phyloP scores from a whole-genome alignment of 1,284 basidiomycete species.

The Malassezia dermatis region DNA sequence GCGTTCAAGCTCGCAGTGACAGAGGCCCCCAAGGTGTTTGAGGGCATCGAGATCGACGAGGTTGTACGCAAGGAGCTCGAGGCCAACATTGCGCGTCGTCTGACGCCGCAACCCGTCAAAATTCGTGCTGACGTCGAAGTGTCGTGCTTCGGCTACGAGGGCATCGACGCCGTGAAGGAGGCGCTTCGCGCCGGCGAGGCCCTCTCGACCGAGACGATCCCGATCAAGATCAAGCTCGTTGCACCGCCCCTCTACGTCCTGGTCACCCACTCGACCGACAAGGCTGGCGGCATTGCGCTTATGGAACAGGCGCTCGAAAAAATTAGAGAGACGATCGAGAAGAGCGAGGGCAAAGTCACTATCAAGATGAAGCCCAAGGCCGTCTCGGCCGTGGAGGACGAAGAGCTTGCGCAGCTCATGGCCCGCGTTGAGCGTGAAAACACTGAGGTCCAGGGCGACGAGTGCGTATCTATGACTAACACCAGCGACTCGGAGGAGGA shows the following conservation, averaged over 20 bases:
- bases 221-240: slow-evolving; percentile 93
- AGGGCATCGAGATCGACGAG: slow-evolving; percentile 56
- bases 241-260: slow-evolving; percentile 93
- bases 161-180: slow-evolving; percentile 94
- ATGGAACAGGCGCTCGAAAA: slow-evolving; percentile 85
- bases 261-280: slow-evolving; percentile 91
- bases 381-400: slow-evolving; percentile 45
- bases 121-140: slow-evolving; percentile 94
- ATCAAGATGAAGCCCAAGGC: slow-evolving; percentile 79
- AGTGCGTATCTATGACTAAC: slow-evolving; percentile 13
- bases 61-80: slow-evolving; percentile 63
- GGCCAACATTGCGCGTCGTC: slow-evolving; percentile 78
- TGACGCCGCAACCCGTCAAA: slow-evolving; percentile 98
- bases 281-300: slow-evolving; percentile 81
- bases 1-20: slow-evolving; percentile 92
- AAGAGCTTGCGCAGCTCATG: slow-evolving; percentile 48
- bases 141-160: slow-evolving; percentile 89
- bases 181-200: slow-evolving; percentile 78
- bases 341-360: slow-evolving; percentile 62
- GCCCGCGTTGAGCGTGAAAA: slow-evolving; percentile 47
- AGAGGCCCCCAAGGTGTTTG: slow-evolving; percentile 80
- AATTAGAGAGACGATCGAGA: slow-evolving; percentile 76
- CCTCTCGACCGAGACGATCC: slow-evolving; percentile 76
- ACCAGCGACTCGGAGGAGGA: slow-evolving; percentile 18
- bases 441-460: slow-evolving; percentile 47